phyloP scores from a whole-genome alignment of 176 grass and related monocot genomes.

The Thinopyrum elongatum region DNA sequence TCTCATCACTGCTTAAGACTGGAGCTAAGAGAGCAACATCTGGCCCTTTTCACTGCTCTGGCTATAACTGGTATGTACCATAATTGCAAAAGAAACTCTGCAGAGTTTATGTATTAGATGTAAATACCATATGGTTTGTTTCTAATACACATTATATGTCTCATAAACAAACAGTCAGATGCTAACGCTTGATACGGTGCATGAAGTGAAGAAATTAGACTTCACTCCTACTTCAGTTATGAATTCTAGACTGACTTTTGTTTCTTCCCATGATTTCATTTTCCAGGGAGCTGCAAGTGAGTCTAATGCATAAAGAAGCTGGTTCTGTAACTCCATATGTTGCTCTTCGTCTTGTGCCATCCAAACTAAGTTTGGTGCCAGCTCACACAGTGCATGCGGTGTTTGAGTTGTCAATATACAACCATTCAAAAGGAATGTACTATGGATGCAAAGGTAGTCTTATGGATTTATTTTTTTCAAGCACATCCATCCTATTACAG shows the following conservation, averaged over 20 bases:
- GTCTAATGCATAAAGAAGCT: not conserved
- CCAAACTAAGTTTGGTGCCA: not conserved
- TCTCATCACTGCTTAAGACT: constrained; percentile 30
- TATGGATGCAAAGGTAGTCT: constrained; percentile 16
- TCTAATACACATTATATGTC: not conserved
- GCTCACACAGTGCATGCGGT: not conserved
- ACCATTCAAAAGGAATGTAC: constrained; percentile 26
- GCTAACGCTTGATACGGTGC: not conserved
- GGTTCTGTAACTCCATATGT: not conserved
- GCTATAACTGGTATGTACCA: not conserved
- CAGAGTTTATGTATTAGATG: not conserved
- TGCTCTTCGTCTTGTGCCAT: not conserved
- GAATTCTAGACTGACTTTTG: not conserved
- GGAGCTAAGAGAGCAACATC: not conserved
- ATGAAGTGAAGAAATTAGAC: not conserved
- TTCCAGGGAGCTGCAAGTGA: constrained; percentile 1
- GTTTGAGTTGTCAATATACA: constrained; percentile 30
- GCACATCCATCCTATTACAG: not conserved
- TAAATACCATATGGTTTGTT: not conserved
- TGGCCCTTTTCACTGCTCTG: not conserved
- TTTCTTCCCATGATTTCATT: not conserved
- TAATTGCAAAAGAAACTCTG: not conserved
- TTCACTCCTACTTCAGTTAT: not conserved
- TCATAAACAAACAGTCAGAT: not conserved
- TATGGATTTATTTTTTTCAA: not conserved